Percentiles rank a stretch among this genome's conserved stretches.
Conservation (phyloP, 1,284 basidiomycete species). For the Pseudozyma tsukubaensis region DNA sequence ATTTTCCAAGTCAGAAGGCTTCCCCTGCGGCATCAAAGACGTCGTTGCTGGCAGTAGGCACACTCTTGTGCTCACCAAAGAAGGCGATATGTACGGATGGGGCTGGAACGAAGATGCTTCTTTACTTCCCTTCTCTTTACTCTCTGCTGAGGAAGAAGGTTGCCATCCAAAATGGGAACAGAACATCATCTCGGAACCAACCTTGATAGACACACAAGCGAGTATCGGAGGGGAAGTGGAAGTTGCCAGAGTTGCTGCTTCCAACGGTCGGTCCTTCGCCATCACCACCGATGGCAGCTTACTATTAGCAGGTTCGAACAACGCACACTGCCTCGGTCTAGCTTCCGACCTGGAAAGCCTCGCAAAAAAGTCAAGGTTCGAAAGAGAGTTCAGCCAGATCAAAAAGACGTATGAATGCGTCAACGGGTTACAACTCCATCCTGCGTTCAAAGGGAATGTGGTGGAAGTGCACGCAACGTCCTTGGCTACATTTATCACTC, state of each 20-base stretch:
- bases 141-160: neutral
- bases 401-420: conserved; percentile 25
- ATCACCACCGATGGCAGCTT: conserved; percentile 4
- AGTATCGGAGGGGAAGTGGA: neutral
- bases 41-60: conserved; percentile 21
- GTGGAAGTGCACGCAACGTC: conserved; percentile 19
- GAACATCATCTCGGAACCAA: conserved; percentile 20
- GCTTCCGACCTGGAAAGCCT: neutral
- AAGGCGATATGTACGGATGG: conserved; percentile 41
- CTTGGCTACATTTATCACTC: conserved; percentile 23
- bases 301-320: conserved; percentile 19
- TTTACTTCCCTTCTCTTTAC: conserved; percentile 10
- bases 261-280: conserved; percentile 12
- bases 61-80: conserved; percentile 15
- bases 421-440: conserved; percentile 24
- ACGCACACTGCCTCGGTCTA: conserved; percentile 13
- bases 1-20: conserved; percentile 10
- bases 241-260: conserved; percentile 1
- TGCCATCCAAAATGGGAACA: neutral
- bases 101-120: conserved; percentile 40
- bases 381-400: conserved; percentile 35
- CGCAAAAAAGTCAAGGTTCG: conserved; percentile 10
- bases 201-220: too few species aligned
- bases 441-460: conserved; percentile 1
- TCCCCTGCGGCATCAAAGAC: neutral